A percentile compares a stretch with the other conserved stretches of the same genome.
Conservation (phyloP, 2,329 filamentous ascomycete species). For the Stemphylium vesicarium region DNA sequence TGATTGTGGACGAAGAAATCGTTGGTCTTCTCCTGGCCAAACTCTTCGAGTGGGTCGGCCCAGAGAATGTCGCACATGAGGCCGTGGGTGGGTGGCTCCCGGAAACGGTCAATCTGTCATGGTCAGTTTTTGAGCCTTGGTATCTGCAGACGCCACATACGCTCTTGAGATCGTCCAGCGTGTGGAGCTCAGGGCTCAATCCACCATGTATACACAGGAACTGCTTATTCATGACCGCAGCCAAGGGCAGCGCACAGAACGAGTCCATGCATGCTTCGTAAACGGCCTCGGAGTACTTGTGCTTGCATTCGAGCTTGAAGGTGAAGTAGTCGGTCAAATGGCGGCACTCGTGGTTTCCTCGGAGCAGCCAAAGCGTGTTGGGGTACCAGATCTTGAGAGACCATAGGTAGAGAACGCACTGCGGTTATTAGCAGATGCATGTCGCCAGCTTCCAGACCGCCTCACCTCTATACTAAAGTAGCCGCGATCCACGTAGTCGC, state of each 20-base stretch:
- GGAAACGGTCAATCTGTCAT: conserved; percentile 88
- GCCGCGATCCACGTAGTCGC: conserved; percentile 96
- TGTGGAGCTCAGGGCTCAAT: conserved; percentile 93
- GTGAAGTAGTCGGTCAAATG: conserved; percentile 99
- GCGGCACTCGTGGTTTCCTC: conserved; percentile 97
- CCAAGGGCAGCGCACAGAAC: conserved; percentile 91
- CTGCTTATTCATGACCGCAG: conserved; percentile 99
- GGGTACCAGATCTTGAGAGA: conserved; percentile 99
- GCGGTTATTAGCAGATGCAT: conserved; percentile 40
- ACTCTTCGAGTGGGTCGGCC: conserved; percentile 97
- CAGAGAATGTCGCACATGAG: conserved; percentile 99
- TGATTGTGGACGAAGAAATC: conserved; percentile 99
- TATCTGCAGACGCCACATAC: conserved; percentile 57
- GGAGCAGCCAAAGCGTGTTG: conserved; percentile 93
- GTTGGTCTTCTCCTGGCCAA: conserved; percentile 97
- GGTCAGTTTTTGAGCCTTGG: conserved; percentile 25
- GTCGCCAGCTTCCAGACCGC: neutral
- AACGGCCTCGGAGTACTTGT: conserved; percentile 96
- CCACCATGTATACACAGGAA: conserved; percentile 98
- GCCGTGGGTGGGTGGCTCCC: conserved; percentile 94
- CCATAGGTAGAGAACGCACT: conserved; percentile 97
- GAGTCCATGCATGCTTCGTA: conserved; percentile 99
- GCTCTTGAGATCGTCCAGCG: conserved; percentile 88
- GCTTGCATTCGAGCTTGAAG: conserved; percentile 99
- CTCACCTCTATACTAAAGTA: conserved; percentile 95